phyloP scores from a whole-genome alignment of 73 alveolate species.

The Loxodes magnus region DNA sequence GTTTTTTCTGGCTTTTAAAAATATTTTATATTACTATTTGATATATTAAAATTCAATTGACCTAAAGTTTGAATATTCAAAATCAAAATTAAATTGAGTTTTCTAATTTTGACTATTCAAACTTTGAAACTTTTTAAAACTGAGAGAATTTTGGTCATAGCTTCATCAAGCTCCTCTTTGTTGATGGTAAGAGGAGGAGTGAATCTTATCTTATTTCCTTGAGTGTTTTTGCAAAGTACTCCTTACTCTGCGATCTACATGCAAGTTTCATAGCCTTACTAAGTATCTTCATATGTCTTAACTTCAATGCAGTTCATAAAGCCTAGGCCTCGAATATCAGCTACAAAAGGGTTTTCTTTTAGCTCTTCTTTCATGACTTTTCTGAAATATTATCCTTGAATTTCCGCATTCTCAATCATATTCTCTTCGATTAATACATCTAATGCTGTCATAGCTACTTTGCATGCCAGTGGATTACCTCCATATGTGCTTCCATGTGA shows the following conservation, averaged over 20 bases:
- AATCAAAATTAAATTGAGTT: no score
- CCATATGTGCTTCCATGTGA: conserved; percentile 93
- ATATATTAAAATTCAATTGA: no score
- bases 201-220: conserved; percentile 65
- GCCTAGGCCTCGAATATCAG: conserved; percentile 74
- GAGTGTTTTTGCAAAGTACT: conserved; percentile 79
- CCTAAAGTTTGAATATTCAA: no score
- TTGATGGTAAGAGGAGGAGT: conserved; percentile 82
- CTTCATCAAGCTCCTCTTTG: conserved; percentile 32
- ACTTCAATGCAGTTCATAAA: conserved; percentile 76
- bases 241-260: conserved; percentile 44
- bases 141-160: conserved; percentile 17
- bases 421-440: conserved; percentile 51
- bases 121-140: no score
- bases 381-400: conserved; percentile 42
- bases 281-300: conserved; percentile 31
- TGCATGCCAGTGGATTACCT: conserved; percentile 79
- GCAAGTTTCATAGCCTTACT: conserved; percentile 36
- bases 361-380: conserved; percentile 23
- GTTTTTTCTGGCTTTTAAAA: no score
- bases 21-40: no score
- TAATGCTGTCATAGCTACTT: conserved; percentile 18
- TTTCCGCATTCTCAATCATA: conserved; percentile 50
- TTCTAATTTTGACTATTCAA: no score
- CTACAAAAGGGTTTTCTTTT: conserved; percentile 19